Evolutionary conservation across 1,284 basidiomycete species (phyloP).

Genomic region (Mrakiaceae sp.): DNA sequence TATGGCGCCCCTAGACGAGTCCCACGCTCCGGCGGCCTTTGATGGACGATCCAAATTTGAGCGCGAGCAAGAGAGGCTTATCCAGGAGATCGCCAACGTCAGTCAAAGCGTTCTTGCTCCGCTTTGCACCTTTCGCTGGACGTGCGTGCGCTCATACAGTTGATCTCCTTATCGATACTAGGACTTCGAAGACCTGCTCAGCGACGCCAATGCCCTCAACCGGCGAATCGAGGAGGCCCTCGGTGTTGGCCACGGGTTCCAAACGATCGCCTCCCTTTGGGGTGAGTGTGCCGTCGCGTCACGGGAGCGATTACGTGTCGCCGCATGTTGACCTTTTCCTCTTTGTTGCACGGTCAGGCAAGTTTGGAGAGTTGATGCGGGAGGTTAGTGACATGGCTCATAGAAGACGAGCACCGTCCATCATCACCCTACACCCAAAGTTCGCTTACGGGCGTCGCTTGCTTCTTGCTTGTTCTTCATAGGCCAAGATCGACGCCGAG

Average conservation of each 20-base stretch:
- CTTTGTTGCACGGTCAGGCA: neutral
- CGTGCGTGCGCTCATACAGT: neutral
- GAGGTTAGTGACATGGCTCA: neutral
- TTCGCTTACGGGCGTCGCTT: neutral
- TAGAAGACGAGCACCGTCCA: neutral
- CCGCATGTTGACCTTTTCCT: neutral
- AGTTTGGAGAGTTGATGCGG: slow-evolving; percentile 16
- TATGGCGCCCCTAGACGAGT: neutral
- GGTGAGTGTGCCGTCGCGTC: slow-evolving; percentile 30
- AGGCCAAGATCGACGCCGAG: neutral
- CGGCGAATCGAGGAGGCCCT: slow-evolving; percentile 84
- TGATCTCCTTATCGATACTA: slow-evolving; percentile 28
- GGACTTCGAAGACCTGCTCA: slow-evolving; percentile 82
- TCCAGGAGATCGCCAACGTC: slow-evolving; percentile 34
- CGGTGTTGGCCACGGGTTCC: slow-evolving; percentile 85
- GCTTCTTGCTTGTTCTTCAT: neutral
- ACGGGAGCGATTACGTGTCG: neutral
- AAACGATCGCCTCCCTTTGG: slow-evolving; percentile 80
- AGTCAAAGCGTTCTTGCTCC: slow-evolving; percentile 14
- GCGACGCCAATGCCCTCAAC: slow-evolving; percentile 78
- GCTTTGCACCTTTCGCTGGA: neutral
- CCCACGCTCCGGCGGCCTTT: slow-evolving; percentile 1
- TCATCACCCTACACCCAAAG: neutral
- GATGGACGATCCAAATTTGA: slow-evolving; percentile 26
- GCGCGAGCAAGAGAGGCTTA: slow-evolving; percentile 29